Percentiles rank a stretch among this genome's conserved stretches.
These are phyloP conservation scores for Porpolomopsis calyptriformis DNA, from an alignment of 768 basidiomycete genomes.

Conservation along the genomic window DNA sequence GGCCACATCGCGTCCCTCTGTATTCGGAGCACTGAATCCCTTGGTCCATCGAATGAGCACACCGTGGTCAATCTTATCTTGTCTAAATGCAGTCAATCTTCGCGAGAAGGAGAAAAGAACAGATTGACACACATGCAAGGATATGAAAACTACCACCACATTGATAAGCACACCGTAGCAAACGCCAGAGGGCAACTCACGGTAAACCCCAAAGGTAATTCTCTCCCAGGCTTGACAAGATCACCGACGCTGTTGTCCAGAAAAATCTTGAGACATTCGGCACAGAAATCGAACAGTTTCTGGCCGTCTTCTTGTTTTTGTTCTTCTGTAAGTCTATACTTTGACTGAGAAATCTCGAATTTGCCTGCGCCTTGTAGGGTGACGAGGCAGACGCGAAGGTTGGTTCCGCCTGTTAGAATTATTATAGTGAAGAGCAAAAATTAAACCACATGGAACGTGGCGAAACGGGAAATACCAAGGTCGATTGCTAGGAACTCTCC, in stretches of 20 bases:
- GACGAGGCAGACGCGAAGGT: constrained; percentile 96
- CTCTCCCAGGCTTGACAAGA: constrained; percentile 38
- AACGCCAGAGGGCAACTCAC: constrained; percentile 36
- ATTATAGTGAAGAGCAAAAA: not conserved
- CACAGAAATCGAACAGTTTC: constrained; percentile 95
- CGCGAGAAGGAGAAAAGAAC: not conserved
- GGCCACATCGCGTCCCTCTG: constrained; percentile 87
- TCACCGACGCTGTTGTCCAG: constrained; percentile 63
- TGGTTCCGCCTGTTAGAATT: constrained; percentile 67
- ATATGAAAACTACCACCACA: constrained; percentile 68
- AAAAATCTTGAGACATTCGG: constrained; percentile 84
- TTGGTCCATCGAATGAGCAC: constrained; percentile 98
- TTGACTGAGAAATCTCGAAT: constrained; percentile 96
- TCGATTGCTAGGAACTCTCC: constrained; percentile 89
- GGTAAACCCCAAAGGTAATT: constrained; percentile 85
- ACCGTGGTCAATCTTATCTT: constrained; percentile 88
- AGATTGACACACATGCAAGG: constrained; percentile 63
- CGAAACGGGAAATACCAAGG: constrained; percentile 42
- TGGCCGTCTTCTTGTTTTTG: constrained; percentile 98
- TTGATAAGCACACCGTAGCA: constrained; percentile 2
- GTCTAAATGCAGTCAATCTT: constrained; percentile 37
- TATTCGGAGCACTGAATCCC: constrained; percentile 86
- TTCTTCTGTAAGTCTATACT: constrained; percentile 93
- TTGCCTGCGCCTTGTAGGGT: constrained; percentile 86
- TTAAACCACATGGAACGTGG: not conserved